A percentile compares a stretch with the other conserved stretches of the same genome.
Conservation (phyloP, 768 basidiomycete genomes). For the Mycena leptocephala region DNA sequence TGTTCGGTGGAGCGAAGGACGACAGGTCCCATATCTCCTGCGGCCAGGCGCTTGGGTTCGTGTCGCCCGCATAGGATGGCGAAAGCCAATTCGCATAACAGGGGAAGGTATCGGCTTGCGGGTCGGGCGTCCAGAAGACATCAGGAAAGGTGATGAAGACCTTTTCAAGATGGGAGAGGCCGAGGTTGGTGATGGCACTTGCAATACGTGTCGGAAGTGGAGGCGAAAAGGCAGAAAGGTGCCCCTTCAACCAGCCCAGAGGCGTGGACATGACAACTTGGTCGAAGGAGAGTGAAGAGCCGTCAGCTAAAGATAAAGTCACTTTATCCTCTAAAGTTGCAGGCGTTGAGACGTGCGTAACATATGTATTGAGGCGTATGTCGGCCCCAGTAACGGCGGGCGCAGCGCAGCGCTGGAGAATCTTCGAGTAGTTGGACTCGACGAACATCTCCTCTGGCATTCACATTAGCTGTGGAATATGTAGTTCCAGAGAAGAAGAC, state of each 20-base stretch:
- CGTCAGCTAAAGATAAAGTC: conserved; percentile 31
- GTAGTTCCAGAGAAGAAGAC: not conserved
- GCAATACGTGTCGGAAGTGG: conserved; percentile 30
- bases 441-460: conserved; percentile 38
- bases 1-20: conserved; percentile 38
- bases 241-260: conserved; percentile 37
- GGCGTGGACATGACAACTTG: conserved; percentile 37
- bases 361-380: conserved; percentile 31
- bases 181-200: conserved; percentile 35
- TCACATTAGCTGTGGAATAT: not conserved
- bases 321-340: conserved; percentile 21
- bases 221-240: conserved; percentile 32
- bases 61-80: conserved; percentile 35
- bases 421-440: conserved; percentile 36
- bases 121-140: conserved; percentile 37
- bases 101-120: conserved; percentile 32
- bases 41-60: conserved; percentile 38
- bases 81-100: conserved; percentile 37
- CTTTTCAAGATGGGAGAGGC: conserved; percentile 40
- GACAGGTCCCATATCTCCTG: conserved; percentile 41
- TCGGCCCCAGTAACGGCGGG: conserved; percentile 31
- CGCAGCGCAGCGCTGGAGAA: conserved; percentile 28
- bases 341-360: conserved; percentile 32
- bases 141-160: conserved; percentile 40
- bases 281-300: conserved; percentile 32